Evolutionary conservation across 2,329 filamentous ascomycete genomes (phyloP).

Genomic region (Cladophialophora yegresii): DNA sequence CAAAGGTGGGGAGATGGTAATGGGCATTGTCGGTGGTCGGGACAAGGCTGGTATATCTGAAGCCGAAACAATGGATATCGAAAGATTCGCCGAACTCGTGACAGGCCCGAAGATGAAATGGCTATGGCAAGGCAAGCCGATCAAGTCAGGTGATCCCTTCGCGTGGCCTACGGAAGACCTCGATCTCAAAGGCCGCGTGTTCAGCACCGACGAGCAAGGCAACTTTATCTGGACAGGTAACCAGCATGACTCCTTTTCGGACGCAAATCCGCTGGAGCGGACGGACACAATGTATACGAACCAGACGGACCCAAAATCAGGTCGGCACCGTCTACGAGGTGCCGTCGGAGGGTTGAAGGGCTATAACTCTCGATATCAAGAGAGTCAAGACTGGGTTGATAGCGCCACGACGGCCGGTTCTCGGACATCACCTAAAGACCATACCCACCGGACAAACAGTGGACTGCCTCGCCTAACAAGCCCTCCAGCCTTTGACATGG

Average conservation of each 20-base stretch:
- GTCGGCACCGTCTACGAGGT: slow-evolving; percentile 28
- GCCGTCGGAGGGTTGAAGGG: slow-evolving; percentile 28
- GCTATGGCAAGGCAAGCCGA: slow-evolving; percentile 90
- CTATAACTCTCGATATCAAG: slow-evolving; percentile 20
- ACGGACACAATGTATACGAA: slow-evolving; percentile 28
- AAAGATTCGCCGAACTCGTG: slow-evolving; percentile 74
- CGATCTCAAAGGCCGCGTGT: slow-evolving; percentile 44
- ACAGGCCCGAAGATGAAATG: slow-evolving; percentile 85
- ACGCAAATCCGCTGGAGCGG: slow-evolving; percentile 26
- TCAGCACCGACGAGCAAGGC: slow-evolving; percentile 50
- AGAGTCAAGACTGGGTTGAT: slow-evolving; percentile 22
- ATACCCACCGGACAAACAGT: slow-evolving; percentile 13
- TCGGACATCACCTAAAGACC: slow-evolving; percentile 19
- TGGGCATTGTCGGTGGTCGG: slow-evolving; percentile 85
- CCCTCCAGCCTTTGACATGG: slow-evolving; percentile 25
- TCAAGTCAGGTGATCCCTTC: slow-evolving; percentile 55
- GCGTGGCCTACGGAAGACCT: slow-evolving; percentile 28
- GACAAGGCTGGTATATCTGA: slow-evolving; percentile 90
- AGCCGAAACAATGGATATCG: slow-evolving; percentile 87
- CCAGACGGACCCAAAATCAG: slow-evolving; percentile 26
- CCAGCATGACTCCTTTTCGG: slow-evolving; percentile 26
- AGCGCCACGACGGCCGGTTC: slow-evolving; percentile 9
- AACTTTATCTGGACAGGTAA: slow-evolving; percentile 50
- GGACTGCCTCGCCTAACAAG: slow-evolving; percentile 17
- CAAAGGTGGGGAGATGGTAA: slow-evolving; percentile 89